These are phyloP conservation scores for Themeda triandra DNA, from an alignment of 176 grass and related monocot genomes.

Conservation along the genomic window DNA sequence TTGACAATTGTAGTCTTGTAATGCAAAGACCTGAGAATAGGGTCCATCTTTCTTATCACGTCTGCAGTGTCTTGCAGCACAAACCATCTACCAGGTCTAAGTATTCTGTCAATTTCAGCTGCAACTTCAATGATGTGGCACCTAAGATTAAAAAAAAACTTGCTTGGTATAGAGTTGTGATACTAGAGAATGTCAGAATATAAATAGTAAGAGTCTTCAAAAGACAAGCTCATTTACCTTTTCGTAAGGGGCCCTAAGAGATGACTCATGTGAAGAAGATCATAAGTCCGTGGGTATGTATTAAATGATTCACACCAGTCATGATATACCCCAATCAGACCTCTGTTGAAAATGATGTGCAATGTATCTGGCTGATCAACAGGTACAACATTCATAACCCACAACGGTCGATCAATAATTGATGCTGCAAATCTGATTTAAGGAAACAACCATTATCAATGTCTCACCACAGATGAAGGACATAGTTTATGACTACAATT, in stretches of 20 bases:
- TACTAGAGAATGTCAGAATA: constrained; percentile 11
- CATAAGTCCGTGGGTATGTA: constrained; percentile 92
- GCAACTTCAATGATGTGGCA: constrained; percentile 66
- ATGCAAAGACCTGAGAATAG: constrained; percentile 60
- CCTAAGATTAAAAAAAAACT: constrained; percentile 43
- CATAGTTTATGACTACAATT: neutral
- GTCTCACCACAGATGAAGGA: constrained; percentile 13
- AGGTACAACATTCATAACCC: constrained; percentile 95
- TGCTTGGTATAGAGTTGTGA: neutral
- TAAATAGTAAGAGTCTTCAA: neutral
- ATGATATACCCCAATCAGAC: constrained; percentile 90
- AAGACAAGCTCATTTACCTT: constrained; percentile 44
- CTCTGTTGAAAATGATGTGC: constrained; percentile 79
- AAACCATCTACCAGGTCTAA: constrained; percentile 84
- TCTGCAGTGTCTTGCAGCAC: constrained; percentile 59
- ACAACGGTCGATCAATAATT: constrained; percentile 64
- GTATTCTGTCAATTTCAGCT: constrained; percentile 81
- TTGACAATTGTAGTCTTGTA: constrained; percentile 60
- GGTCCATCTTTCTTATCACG: constrained; percentile 60
- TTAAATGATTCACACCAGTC: constrained; percentile 97
- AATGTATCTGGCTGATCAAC: constrained; percentile 61
- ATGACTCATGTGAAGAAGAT: constrained; percentile 79
- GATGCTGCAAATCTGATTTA: constrained; percentile 73
- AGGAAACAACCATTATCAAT: constrained; percentile 25
- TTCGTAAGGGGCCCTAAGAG: constrained; percentile 58